phyloP scores from a whole-genome alignment of 495 filamentous ascomycete genomes.

The Usnea hakonensis region DNA sequence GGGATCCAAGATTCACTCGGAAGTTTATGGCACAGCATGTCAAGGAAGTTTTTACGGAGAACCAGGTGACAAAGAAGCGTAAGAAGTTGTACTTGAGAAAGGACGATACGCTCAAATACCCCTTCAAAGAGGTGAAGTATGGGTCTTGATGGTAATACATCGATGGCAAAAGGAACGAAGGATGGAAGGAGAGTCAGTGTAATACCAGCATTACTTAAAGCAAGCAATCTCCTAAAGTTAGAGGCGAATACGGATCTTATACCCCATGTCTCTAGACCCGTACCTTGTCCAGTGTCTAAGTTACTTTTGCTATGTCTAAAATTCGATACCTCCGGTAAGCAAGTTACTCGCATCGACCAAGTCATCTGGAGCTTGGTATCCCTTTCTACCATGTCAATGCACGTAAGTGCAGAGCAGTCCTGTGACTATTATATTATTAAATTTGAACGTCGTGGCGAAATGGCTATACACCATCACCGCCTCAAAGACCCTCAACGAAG shows the following conservation, averaged over 20 bases:
- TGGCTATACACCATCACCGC: too few species aligned
- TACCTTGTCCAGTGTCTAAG: background rate
- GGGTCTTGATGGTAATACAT: conserved; percentile 5
- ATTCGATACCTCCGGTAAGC: background rate
- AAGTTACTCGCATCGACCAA: background rate
- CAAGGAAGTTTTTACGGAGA: conserved; percentile 74
- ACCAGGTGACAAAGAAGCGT: conserved; percentile 77
- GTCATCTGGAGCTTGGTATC: background rate
- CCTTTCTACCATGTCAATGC: background rate
- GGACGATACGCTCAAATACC: conserved; percentile 70
- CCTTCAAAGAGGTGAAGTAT: conserved; percentile 62
- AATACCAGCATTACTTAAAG: conserved; percentile 7
- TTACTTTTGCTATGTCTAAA: background rate
- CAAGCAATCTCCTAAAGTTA: background rate
- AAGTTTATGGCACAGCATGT: conserved; percentile 59
- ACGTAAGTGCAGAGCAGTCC: background rate
- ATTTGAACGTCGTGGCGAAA: too few species aligned
- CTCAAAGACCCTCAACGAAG: too few species aligned
- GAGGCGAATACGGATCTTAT: background rate
- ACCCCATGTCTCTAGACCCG: background rate
- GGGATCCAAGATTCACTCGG: conserved; percentile 90
- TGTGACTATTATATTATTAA: background rate
- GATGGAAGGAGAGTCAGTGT: background rate
- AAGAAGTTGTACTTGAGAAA: conserved; percentile 81
- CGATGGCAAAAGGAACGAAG: background rate